Conservation (phyloP, 768 basidiomycete genomes). For the Pleurotus salmoneostramineus region DNA sequence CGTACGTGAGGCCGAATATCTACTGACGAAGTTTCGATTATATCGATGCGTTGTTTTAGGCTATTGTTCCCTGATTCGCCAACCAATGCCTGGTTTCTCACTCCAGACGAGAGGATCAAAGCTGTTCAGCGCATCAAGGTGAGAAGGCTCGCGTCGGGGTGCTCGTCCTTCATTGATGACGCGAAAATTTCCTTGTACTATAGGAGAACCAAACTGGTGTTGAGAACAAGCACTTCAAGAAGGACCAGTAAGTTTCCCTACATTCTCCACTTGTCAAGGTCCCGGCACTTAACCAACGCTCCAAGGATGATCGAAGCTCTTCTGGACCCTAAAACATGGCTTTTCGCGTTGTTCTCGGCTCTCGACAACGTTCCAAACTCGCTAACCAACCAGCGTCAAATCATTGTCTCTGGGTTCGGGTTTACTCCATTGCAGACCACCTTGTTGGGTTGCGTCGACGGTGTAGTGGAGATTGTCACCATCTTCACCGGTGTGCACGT, state of each 20-base stretch:
- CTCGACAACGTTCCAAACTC: constrained; percentile 65
- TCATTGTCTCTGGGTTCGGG: constrained; percentile 66
- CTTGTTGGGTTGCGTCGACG: constrained; percentile 63
- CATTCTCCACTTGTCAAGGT: not conserved
- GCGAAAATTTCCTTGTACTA: too few relatives aligned
- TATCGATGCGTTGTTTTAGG: constrained; percentile 20
- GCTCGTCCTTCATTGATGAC: too few relatives aligned
- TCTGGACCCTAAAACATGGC: constrained; percentile 69
- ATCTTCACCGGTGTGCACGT: constrained; percentile 64
- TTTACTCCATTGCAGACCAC: constrained; percentile 65
- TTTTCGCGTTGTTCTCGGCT: constrained; percentile 66
- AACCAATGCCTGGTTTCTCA: constrained; percentile 57
- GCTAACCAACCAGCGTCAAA: constrained; percentile 55
- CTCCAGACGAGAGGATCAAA: constrained; percentile 40
- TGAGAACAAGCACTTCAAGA: constrained; percentile 80
- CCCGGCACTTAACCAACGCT: not conserved
- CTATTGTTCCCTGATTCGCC: constrained; percentile 61
- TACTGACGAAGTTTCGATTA: constrained; percentile 9
- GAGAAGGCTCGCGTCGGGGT: not conserved
- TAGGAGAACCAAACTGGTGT: constrained; percentile 77
- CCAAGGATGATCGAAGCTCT: constrained; percentile 66
- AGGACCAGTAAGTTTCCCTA: constrained; percentile 58
- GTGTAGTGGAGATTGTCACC: constrained; percentile 61
- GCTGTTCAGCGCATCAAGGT: constrained; percentile 59
- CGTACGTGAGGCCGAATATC: too few relatives aligned